These are phyloP conservation scores for Komagataella pastoris DNA, from an alignment of 805 yeast species.

Conservation along the genomic window DNA sequence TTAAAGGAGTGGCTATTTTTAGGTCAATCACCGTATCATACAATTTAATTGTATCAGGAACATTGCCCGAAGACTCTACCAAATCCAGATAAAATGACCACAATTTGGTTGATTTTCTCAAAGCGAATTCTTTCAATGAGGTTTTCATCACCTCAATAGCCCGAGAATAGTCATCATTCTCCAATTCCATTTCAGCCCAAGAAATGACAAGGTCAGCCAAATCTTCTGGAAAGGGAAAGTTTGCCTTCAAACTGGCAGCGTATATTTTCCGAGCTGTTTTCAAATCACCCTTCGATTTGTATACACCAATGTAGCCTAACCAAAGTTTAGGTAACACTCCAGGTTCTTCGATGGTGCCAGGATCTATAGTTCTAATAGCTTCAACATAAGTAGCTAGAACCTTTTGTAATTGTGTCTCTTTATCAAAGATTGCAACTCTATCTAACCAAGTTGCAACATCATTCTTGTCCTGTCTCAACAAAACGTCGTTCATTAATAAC, in stretches of 20 bases:
- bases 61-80: constrained; percentile 40
- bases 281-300: constrained; percentile 40
- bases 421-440: constrained; percentile 33
- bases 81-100: constrained; percentile 71
- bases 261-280: constrained; percentile 49
- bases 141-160: constrained; percentile 21
- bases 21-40: constrained; percentile 43
- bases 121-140: constrained; percentile 11
- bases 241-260: constrained; percentile 40
- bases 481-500: constrained; percentile 51
- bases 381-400: constrained; percentile 43
- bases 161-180: constrained; percentile 28
- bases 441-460: constrained; percentile 59
- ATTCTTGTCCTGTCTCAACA: constrained; percentile 46
- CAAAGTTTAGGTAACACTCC: constrained; percentile 45
- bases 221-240: constrained; percentile 46
- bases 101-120: constrained; percentile 46
- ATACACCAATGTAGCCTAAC: constrained; percentile 55
- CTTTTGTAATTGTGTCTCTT: constrained; percentile 22
- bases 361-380: constrained; percentile 57
- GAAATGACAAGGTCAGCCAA: constrained; percentile 53
- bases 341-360: constrained; percentile 29
- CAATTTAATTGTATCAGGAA: constrained; percentile 22
- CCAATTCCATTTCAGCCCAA: constrained; percentile 62
- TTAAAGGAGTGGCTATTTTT: constrained; percentile 57